A percentile compares a stretch with the other conserved stretches of the same genome.
Evolutionary conservation across 2,329 filamentous ascomycete genomes (phyloP).

Genomic region (Fusarium poae): DNA sequence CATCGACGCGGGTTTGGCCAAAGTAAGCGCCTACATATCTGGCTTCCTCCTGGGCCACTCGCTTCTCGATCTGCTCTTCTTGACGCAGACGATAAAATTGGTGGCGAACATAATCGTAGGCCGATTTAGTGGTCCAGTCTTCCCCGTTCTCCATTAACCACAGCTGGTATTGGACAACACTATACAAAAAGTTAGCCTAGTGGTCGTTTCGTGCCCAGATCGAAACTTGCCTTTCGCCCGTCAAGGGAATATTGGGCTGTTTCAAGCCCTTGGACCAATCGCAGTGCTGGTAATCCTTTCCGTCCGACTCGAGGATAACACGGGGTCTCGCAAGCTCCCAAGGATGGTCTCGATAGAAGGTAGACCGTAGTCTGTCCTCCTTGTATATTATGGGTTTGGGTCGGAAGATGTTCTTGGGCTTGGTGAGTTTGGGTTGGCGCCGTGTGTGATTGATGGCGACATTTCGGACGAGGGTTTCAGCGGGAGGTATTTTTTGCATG

Average conservation of each 20-base stretch:
- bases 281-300: conserved; percentile 79
- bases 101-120: conserved; percentile 86
- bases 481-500: conserved; percentile 67
- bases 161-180: conserved; percentile 91
- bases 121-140: too few species aligned
- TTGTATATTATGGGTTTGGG: conserved; percentile 83
- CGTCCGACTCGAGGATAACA: conserved; percentile 86
- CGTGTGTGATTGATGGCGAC: conserved; percentile 63
- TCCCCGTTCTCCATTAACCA: conserved; percentile 83
- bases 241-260: conserved; percentile 81
- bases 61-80: conserved; percentile 82
- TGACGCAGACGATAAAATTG: conserved; percentile 92
- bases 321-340: conserved; percentile 95
- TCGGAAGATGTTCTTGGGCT: conserved; percentile 81
- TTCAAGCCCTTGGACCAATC: conserved; percentile 83
- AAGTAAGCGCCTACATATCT: conserved; percentile 89
- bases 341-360: conserved; percentile 94
- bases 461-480: conserved; percentile 69
- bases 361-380: conserved; percentile 83
- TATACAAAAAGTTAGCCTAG: conserved; percentile 56
- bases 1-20: conserved; percentile 78
- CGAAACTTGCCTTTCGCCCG: conserved; percentile 68
- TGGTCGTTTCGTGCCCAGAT: not conserved
- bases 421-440: conserved; percentile 57
- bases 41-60: conserved; percentile 90